A percentile compares a stretch with the other conserved stretches of the same genome.
Evolutionary conservation across 305 asterid genomes (phyloP).

Genomic region (Plantago lanceolata): DNA sequence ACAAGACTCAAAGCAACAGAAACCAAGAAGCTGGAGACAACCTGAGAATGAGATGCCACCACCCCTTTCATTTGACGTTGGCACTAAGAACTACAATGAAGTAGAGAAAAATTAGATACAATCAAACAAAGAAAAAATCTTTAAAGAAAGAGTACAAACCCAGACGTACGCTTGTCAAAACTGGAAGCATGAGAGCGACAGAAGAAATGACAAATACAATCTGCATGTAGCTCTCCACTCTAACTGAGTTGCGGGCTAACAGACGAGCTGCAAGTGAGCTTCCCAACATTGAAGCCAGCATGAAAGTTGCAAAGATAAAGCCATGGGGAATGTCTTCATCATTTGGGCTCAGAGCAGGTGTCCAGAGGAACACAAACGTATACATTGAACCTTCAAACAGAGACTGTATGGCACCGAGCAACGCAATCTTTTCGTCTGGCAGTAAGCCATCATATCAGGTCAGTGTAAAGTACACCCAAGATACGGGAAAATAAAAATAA

Average conservation of each 20-base stretch:
- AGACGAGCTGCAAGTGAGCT: slow-evolving; percentile 90
- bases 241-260: slow-evolving; percentile 63
- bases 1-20: slow-evolving; percentile 86
- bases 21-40: slow-evolving; percentile 81
- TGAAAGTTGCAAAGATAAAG: slow-evolving; percentile 86
- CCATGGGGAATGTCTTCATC: slow-evolving; percentile 97
- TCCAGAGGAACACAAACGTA: slow-evolving; percentile 96
- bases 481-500: too few species aligned
- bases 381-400: slow-evolving; percentile 98
- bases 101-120: slow-evolving; percentile 24
- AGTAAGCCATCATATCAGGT: too few species aligned
- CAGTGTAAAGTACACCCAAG: too few species aligned
- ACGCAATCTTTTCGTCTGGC: slow-evolving; percentile 92
- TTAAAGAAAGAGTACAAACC: slow-evolving; percentile 1
- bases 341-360: slow-evolving; percentile 96
- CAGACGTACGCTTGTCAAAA: slow-evolving; percentile 54
- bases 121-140: not conserved
- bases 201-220: slow-evolving; percentile 74
- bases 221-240: slow-evolving; percentile 95
- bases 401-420: slow-evolving; percentile 96
- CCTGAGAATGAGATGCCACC: slow-evolving; percentile 72
- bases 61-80: slow-evolving; percentile 56
- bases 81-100: slow-evolving; percentile 54
- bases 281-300: slow-evolving; percentile 97
- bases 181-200: slow-evolving; percentile 78